phyloP scores from a whole-genome alignment of 345 rosid species.

The Salix dunnii region DNA sequence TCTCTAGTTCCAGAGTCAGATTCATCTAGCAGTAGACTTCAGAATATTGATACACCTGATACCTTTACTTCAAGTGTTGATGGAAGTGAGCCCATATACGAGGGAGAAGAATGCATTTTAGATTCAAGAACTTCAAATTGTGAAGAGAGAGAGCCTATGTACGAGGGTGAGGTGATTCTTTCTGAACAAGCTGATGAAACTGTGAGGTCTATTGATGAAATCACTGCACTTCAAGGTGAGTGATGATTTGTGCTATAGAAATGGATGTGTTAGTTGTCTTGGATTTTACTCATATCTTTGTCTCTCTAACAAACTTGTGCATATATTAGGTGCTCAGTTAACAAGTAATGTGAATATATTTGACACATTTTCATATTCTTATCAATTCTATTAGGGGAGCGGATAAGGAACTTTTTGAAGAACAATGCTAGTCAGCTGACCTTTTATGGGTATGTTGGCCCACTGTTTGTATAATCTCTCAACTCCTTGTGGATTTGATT shows the following conservation, averaged over 20 bases:
- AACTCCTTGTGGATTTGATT: background rate
- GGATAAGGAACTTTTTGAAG: constrained; percentile 71
- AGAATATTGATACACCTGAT: constrained; percentile 46
- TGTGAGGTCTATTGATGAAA: constrained; percentile 45
- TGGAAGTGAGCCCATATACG: constrained; percentile 89
- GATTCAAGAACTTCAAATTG: constrained; percentile 51
- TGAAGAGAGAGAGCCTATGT: constrained; percentile 79
- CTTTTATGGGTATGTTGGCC: constrained; percentile 63
- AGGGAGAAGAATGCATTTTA: constrained; percentile 89
- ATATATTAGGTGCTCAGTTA: constrained; percentile 1
- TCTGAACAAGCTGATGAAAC: constrained; percentile 69
- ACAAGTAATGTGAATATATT: constrained; percentile 2
- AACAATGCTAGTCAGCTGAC: constrained; percentile 88
- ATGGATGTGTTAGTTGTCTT: background rate
- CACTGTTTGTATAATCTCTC: constrained; percentile 8
- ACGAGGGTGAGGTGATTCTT: constrained; percentile 95
- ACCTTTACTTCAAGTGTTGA: constrained; percentile 50
- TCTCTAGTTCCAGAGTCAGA: constrained; percentile 44
- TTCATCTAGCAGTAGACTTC: constrained; percentile 46
- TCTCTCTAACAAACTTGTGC: background rate
- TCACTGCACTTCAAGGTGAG: constrained; percentile 74
- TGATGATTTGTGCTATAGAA: background rate
- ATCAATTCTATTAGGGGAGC: constrained; percentile 57
- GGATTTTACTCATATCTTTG: background rate
- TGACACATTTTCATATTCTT: constrained; percentile 11